Percentiles rank a stretch among this genome's conserved stretches.
Conservation (phyloP, 2,329 filamentous ascomycete species). For the Alternaria sp. region DNA sequence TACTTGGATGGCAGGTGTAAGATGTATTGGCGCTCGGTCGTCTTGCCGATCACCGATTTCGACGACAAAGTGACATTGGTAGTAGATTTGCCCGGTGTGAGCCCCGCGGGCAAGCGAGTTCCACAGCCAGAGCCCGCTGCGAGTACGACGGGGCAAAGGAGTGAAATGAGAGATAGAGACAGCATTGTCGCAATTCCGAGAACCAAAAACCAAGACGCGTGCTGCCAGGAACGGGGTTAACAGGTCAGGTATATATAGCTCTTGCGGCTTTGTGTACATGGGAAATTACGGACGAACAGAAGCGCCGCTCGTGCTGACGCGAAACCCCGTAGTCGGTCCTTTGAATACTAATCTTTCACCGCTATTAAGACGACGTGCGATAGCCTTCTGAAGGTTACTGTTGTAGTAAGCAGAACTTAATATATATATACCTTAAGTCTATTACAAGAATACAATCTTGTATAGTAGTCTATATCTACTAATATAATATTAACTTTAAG, state of each 20-base stretch:
- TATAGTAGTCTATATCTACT: too few relatives aligned
- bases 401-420: background rate
- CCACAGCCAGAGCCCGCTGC: slow-evolving; percentile 25
- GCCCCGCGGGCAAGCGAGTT: slow-evolving; percentile 7
- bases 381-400: background rate
- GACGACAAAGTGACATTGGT: slow-evolving; percentile 27
- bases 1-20: slow-evolving; percentile 24
- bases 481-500: too few relatives aligned
- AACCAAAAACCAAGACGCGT: background rate
- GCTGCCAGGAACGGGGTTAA: background rate
- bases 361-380: background rate
- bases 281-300: background rate
- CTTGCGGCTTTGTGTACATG: background rate
- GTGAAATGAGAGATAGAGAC: background rate
- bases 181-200: background rate
- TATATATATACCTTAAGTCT: too few relatives aligned
- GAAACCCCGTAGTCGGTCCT: background rate
- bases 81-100: slow-evolving; percentile 24
- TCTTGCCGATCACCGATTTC: slow-evolving; percentile 18
- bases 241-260: background rate
- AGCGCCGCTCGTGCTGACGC: background rate
- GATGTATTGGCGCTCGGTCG: slow-evolving; percentile 22
- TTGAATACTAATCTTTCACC: background rate
- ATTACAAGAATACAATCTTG: too few relatives aligned
- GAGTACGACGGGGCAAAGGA: background rate